Evolutionary conservation across 2,329 filamentous ascomycete species (phyloP), one percentile per base, ranked within the genome.

Genomic region (Ophiognomonia clavigignenti-juglandacearum): DNA sequence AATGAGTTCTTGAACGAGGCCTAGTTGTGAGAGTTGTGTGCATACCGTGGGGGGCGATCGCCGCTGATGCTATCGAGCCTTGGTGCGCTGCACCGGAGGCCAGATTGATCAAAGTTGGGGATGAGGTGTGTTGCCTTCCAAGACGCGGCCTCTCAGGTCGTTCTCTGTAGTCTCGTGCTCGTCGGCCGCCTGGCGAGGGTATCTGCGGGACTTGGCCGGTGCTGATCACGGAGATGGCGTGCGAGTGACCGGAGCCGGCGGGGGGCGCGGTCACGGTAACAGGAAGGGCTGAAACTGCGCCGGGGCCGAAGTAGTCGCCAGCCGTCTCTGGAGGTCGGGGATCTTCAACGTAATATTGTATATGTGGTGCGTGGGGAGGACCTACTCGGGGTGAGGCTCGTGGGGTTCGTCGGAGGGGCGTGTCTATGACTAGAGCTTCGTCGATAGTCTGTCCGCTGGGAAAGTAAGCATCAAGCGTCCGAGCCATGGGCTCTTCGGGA

Each of bases 341-440:
- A 19, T 87, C 83, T 23, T 89, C 85, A 53, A 70, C 66, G 59
- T 79, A 78, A 59, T 79, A 80, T 51, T 72, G 70, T 38, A 65
- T 51, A 36, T 64, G 62, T 14, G 68, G 61, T 38, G 65, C 59
- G 55, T 70, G 65, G 38, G 71, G 62, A 47, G 76, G 66, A 56
- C 70, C 73, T 7, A 66, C 63, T 49, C 83, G 76, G 3, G 91
- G 91, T 9, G 90, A 96, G 10, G 87, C 83, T 56, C 85, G 86
- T 1, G 91, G 90, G 0, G 88, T 91, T 50, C 85, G 79, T 45
- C 83, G 80, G 29, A 75, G 70, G 14, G 90, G 88, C 18, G 95
- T 82, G 58, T 97, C 91, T 60, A 98, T 96, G 54, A 96, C 63
- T 52, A 98, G 75, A 7, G 93, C 93, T 61, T 98, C 93, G 45